Conservation (phyloP, 495 filamentous ascomycete species). For the Xanthoparmelia taractica region DNA sequence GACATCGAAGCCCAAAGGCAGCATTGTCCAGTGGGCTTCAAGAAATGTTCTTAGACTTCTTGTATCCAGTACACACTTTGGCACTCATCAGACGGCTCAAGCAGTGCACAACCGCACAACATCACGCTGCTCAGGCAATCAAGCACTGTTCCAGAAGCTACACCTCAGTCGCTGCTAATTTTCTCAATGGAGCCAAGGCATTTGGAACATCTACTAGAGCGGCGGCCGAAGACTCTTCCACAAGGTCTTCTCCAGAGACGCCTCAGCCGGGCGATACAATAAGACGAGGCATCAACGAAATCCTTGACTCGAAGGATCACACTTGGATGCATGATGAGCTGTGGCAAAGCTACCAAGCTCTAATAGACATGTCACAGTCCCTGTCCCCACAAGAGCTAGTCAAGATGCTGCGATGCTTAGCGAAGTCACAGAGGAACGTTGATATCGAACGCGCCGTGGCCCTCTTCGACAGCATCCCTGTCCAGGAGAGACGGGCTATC, state of each 20-base stretch:
- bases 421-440: slow-evolving; percentile 28
- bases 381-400: slow-evolving; percentile 19
- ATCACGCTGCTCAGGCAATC: slow-evolving; percentile 20
- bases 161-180: slow-evolving; percentile 26
- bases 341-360: slow-evolving; percentile 30
- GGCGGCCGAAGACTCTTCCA: not conserved
- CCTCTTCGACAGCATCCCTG: slow-evolving; percentile 37
- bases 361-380: slow-evolving; percentile 16
- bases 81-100: slow-evolving; percentile 39
- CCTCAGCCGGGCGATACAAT: slow-evolving; percentile 4
- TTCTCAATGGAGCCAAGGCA: slow-evolving; percentile 8
- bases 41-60: slow-evolving; percentile 49
- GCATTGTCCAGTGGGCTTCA: slow-evolving; percentile 8
- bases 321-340: slow-evolving; percentile 26
- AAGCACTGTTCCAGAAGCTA: slow-evolving; percentile 30
- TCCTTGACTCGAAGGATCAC: slow-evolving; percentile 22
- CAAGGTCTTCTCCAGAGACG: not conserved
- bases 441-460: slow-evolving; percentile 37
- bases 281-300: slow-evolving; percentile 7
- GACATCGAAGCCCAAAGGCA: not conserved
- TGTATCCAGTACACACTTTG: slow-evolving; percentile 50
- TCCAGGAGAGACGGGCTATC: slow-evolving; percentile 27
- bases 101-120: slow-evolving; percentile 14
- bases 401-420: slow-evolving; percentile 36
- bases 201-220: not conserved